These are phyloP conservation scores for Taiozyma sp. DNA, from an alignment of 1,139 yeast species.

Conservation along the genomic window DNA sequence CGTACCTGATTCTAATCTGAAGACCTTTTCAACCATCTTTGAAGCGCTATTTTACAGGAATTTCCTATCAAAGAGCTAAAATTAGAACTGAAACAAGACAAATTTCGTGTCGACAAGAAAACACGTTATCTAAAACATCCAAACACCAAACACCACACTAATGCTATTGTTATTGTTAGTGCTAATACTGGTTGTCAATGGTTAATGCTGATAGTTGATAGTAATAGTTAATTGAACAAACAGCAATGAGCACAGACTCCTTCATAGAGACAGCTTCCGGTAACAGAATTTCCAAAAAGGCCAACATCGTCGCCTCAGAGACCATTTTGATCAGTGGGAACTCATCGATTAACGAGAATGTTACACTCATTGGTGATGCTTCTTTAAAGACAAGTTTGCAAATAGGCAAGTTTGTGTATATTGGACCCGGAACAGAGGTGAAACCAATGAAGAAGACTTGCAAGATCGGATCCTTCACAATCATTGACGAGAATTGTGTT, in stretches of 20 bases:
- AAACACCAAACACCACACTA: background rate
- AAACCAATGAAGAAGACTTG: conserved; percentile 30
- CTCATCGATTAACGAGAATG: conserved; percentile 32
- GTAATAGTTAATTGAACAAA: too few species aligned
- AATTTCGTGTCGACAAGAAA: background rate
- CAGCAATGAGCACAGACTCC: background rate
- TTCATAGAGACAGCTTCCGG: conserved; percentile 51
- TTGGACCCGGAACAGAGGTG: conserved; percentile 30
- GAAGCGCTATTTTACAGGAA: background rate
- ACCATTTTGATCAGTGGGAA: conserved; percentile 44
- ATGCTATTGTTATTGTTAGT: too few species aligned
- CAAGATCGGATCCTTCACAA: conserved; percentile 55
- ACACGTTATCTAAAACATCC: background rate
- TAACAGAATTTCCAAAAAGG: conserved; percentile 49
- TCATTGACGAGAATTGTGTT: conserved; percentile 40
- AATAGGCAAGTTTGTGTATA: conserved; percentile 47
- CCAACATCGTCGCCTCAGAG: conserved; percentile 40
- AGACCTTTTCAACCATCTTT: conserved; percentile 28
- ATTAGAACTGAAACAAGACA: background rate
- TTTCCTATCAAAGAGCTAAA: background rate
- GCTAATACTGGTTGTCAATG: too few species aligned
- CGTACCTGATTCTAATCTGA: conserved; percentile 35
- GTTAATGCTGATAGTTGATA: too few species aligned
- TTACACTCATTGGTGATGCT: conserved; percentile 37
- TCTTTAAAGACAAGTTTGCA: conserved; percentile 41